These are phyloP conservation scores for sweet orange (Citrus sinensis) DNA, from an alignment of 345 rosid genomes.

Conservation along the genomic window DNA sequence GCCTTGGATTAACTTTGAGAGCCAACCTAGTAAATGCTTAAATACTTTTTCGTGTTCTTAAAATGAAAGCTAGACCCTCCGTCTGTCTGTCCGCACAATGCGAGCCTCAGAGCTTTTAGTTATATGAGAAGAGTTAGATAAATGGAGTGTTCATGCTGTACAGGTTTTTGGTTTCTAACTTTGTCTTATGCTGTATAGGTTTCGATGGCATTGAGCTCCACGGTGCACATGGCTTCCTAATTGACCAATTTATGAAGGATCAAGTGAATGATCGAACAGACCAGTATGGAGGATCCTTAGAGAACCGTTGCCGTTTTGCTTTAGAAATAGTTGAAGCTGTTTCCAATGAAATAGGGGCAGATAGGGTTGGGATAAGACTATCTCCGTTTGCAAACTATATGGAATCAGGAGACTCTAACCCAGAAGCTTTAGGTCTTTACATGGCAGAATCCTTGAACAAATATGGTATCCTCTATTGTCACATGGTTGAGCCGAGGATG, in stretches of 20 bases:
- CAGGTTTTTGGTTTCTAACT: constrained; percentile 12
- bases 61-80: too few species aligned
- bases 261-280: constrained; percentile 67
- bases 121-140: neutral
- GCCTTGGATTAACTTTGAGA: too few species aligned
- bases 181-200: constrained; percentile 30
- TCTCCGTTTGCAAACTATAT: constrained; percentile 52
- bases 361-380: constrained; percentile 63
- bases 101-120: too few species aligned
- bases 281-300: constrained; percentile 62
- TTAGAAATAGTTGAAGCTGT: constrained; percentile 66
- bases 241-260: constrained; percentile 79
- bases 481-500: constrained; percentile 68
- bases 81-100: too few species aligned
- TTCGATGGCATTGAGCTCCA: constrained; percentile 85
- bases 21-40: too few species aligned
- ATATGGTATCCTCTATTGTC: constrained; percentile 59
- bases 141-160: neutral
- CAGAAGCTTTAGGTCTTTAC: constrained; percentile 52
- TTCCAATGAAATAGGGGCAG: constrained; percentile 62
- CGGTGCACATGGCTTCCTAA: constrained; percentile 66
- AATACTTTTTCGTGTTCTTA: too few species aligned
- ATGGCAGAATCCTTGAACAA: constrained; percentile 61
- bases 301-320: constrained; percentile 67
- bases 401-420: constrained; percentile 63